Evolutionary conservation across 108 stramenopile species (phyloP), one percentile per base, ranked within the genome.

Genomic region (Aurantiochytrium sp.): DNA sequence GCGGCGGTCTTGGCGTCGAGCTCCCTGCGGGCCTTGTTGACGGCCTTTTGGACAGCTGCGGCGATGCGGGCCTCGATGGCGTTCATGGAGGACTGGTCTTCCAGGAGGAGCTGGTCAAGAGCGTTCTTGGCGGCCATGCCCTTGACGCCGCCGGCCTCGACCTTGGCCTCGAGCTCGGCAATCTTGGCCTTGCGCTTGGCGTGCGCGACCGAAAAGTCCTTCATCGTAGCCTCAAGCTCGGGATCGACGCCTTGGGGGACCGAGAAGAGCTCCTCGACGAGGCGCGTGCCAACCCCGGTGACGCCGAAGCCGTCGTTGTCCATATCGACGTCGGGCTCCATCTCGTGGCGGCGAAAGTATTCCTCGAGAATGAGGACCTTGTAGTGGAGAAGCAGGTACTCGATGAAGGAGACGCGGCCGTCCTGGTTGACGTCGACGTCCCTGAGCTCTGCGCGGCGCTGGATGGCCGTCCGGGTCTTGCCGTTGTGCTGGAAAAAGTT

Each of bases 401-500:
- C 86, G 22, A 55, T 41, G 39, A 86, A 86, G 34, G 86, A 55
- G 37, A 55, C 37, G 36, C 34, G 55, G 37, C 86, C 86, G 27
- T 86, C 86, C 30, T n/a, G 4, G 54, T 55, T 55, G 36, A 86
- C n/a, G 86, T 86, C 86, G 39, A 86, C 55, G 86, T 86, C 86
- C n/a, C 32, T 50, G 37, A 86, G 22, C 86, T 86, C 86, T 5
- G 24, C 10, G 54, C 36, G 30, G 36, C 86, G 86, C 86, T 86
- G 54, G n/a, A 27, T 55, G 2, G 53, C 86, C 5, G 86, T 86
- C 10, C 86, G 32, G 27, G 86, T 86, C 37, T 86, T 86, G 54
- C 86, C 86, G 36, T 55, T 21, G 30, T 55, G 31, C 37, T 86
- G 86, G 36, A 86, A 27, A 45, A 86, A 55, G 37, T 42, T 27